Conservation (phyloP, 1,139 yeast species). For the Hanseniaspora uvarum region DNA sequence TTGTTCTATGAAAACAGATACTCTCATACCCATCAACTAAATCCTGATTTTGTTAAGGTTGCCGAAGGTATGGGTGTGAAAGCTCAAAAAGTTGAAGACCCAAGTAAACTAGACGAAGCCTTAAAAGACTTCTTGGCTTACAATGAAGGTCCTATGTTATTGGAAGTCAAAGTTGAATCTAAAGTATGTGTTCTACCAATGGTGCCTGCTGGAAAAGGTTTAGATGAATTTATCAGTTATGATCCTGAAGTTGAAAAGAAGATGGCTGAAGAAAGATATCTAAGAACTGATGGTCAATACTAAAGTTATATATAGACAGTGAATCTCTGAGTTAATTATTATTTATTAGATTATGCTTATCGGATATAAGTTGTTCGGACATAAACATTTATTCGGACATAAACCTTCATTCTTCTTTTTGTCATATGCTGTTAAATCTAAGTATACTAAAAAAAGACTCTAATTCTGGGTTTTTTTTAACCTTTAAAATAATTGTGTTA, state of each 20-base stretch:
- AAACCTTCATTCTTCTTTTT: no score
- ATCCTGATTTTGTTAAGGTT: constrained; percentile 84
- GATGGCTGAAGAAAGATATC: constrained; percentile 44
- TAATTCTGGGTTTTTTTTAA: no score
- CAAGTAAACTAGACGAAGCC: constrained; percentile 52
- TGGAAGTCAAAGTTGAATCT: constrained; percentile 86
- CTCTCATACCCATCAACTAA: constrained; percentile 89
- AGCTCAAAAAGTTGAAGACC: constrained; percentile 63
- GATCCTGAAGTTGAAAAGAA: constrained; percentile 71
- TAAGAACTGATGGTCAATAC: constrained; percentile 35
- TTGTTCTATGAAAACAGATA: constrained; percentile 92
- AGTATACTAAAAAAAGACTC: background rate
- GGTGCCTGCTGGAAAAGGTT: constrained; percentile 94
- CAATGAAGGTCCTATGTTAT: constrained; percentile 69
- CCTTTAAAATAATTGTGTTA: background rate
- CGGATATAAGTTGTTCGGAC: background rate
- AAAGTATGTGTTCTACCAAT: constrained; percentile 97
- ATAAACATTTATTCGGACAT: background rate
- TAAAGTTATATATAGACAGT: constrained; percentile 19
- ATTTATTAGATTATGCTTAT: background rate
- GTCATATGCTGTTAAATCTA: background rate
- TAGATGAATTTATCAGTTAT: constrained; percentile 81
- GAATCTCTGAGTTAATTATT: background rate
- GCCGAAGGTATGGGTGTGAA: constrained; percentile 90
- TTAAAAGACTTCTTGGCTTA: constrained; percentile 65